Conservation (phyloP, 441 rosid genomes). For the Erodium moschatum region DNA sequence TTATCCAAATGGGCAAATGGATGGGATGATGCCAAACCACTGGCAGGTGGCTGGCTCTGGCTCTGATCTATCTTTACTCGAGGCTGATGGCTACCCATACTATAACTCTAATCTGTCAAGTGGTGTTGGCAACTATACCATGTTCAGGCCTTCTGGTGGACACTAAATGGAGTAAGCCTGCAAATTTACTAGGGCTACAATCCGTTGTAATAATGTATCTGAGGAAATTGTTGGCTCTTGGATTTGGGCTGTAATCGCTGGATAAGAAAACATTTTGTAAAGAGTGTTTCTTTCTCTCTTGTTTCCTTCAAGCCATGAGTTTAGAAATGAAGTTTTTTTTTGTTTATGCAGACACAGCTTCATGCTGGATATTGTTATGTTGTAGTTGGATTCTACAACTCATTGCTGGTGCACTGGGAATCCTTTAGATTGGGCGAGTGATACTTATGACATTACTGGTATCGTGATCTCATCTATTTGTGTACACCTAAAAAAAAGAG, state of each 20-base stretch:
- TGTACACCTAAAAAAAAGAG: too few relatives aligned
- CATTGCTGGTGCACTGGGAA: too few relatives aligned
- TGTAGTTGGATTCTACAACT: too few relatives aligned
- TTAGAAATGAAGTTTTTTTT: conserved; percentile 16
- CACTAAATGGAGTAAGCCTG: conserved; percentile 33
- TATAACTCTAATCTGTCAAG: conserved; percentile 39
- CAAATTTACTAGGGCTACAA: conserved; percentile 11
- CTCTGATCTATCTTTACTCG: conserved; percentile 36
- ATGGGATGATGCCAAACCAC: conserved; percentile 42
- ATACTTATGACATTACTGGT: too few relatives aligned
- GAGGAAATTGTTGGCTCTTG: conserved; percentile 25
- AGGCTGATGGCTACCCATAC: conserved; percentile 42
- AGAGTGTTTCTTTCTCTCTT: conserved; percentile 34
- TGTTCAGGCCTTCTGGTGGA: conserved; percentile 65
- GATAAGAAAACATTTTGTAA: conserved; percentile 35
- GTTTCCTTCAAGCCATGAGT: conserved; percentile 12
- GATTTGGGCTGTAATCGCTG: conserved; percentile 42
- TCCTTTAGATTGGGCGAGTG: too few relatives aligned
- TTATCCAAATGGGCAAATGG: conserved; percentile 49
- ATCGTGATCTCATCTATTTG: too few relatives aligned
- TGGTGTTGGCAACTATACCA: conserved; percentile 49
- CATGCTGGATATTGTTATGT: background rate
- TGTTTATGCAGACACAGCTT: background rate
- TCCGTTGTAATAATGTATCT: conserved; percentile 22
- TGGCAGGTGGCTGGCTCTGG: conserved; percentile 59